phyloP scores from a whole-genome alignment of 805 yeast genomes.

The Isabelozyma heimii region DNA sequence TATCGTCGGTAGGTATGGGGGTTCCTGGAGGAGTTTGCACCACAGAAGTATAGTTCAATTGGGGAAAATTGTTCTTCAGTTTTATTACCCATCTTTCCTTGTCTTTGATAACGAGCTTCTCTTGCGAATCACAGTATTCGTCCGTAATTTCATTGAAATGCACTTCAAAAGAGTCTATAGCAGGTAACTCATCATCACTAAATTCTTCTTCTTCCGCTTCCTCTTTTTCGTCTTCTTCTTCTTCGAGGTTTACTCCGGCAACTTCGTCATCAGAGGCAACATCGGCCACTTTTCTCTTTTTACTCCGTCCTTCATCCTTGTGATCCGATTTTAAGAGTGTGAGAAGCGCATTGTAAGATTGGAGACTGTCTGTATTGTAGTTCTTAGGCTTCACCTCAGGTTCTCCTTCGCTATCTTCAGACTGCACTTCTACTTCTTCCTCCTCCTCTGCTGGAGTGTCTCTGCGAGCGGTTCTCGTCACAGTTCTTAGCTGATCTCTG shows the following conservation, averaged over 20 bases:
- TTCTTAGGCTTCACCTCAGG: constrained; percentile 12
- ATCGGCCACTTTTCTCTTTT: constrained; percentile 9
- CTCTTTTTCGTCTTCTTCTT: constrained; percentile 18
- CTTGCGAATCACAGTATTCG: constrained; percentile 25
- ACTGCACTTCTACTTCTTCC: background rate
- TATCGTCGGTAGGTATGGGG: background rate
- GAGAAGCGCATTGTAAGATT: constrained; percentile 66
- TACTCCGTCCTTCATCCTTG: constrained; percentile 12
- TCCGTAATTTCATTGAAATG: constrained; percentile 65
- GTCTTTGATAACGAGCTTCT: constrained; percentile 12
- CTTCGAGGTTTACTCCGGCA: constrained; percentile 31
- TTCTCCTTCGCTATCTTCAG: constrained; percentile 9
- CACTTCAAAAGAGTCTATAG: constrained; percentile 67
- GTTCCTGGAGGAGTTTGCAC: constrained; percentile 33
- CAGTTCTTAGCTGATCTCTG: constrained; percentile 57
- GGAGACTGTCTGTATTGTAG: constrained; percentile 25
- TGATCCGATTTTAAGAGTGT: constrained; percentile 56
- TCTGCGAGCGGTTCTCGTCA: constrained; percentile 54
- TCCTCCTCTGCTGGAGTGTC: constrained; percentile 7
- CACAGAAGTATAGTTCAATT: constrained; percentile 25
- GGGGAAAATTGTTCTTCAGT: constrained; percentile 12
- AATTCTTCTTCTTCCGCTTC: constrained; percentile 20
- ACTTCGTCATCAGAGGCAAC: constrained; percentile 27
- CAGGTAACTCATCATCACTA: constrained; percentile 32
- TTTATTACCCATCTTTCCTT: constrained; percentile 26